Conservation (phyloP, 2,329 filamentous ascomycete species). For the Aspergillus sojae region DNA sequence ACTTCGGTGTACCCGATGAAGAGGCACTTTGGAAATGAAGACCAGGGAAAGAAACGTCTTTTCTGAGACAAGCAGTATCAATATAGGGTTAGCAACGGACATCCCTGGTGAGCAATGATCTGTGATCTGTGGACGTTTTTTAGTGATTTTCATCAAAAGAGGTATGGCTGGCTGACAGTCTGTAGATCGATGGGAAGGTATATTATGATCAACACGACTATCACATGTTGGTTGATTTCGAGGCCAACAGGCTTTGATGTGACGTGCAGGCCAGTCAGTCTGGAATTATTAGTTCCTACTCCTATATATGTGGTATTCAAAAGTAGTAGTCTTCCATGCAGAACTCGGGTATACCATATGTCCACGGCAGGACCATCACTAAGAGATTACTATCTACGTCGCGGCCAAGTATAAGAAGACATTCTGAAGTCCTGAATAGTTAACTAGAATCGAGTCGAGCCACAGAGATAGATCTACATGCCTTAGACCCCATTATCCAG, state of each 20-base stretch:
- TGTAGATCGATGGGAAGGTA: not conserved
- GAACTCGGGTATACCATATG: no score
- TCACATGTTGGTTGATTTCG: no score
- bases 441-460: no score
- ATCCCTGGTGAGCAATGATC: not conserved
- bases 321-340: not conserved
- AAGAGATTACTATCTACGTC: not conserved
- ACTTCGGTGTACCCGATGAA: no score
- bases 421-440: no score
- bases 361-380: no score
- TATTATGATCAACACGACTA: not conserved
- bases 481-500: not conserved
- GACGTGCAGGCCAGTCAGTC: no score
- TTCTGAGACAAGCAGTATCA: not conserved
- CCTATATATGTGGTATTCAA: not conserved
- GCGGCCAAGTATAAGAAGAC: not conserved
- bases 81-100: not conserved
- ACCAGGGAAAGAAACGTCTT: not conserved
- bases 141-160: not conserved
- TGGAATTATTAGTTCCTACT: no score
- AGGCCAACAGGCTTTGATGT: no score
- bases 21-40: not conserved
- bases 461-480: not conserved
- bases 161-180: not conserved
- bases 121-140: not conserved